Percentiles rank a stretch among this genome's conserved stretches.
These are phyloP conservation scores for Gnaphalium uliginosum DNA, from an alignment of 129 eudicot genomes.

Conservation along the genomic window DNA sequence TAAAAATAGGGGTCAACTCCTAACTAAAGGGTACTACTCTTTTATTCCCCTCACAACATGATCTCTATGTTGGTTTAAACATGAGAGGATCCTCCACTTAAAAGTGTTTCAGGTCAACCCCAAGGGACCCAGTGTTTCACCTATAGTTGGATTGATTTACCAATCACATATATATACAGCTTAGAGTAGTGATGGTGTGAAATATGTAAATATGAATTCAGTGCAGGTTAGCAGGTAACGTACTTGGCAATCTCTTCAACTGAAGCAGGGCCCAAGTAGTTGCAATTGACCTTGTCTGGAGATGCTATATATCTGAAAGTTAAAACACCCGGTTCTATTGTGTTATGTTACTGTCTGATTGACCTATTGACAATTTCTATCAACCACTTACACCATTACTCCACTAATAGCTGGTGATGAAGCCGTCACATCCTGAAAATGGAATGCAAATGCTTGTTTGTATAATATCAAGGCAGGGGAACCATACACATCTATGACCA, in stretches of 20 bases:
- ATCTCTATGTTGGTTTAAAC: too few relatives aligned
- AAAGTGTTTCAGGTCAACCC: too few relatives aligned
- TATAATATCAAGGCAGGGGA: not conserved
- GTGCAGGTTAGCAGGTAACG: constrained; percentile 20
- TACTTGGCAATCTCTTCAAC: constrained; percentile 84
- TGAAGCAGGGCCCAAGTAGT: constrained; percentile 90
- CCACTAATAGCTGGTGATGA: constrained; percentile 62
- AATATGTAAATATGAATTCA: constrained; percentile 2
- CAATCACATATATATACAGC: not conserved
- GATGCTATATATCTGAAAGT: constrained; percentile 78
- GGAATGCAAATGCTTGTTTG: constrained; percentile 9
- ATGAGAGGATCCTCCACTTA: too few relatives aligned
- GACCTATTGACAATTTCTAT: constrained; percentile 12
- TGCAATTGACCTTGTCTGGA: constrained; percentile 64
- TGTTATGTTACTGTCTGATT: constrained; percentile 5
- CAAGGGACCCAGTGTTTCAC: too few relatives aligned
- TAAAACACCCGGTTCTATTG: constrained; percentile 2
- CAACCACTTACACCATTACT: constrained; percentile 75
- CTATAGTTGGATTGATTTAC: too few relatives aligned
- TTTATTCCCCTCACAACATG: too few relatives aligned
- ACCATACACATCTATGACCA: not conserved
- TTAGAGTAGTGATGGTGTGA: not conserved
- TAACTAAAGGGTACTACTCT: too few relatives aligned
- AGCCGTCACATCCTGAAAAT: constrained; percentile 49
- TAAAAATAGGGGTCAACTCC: too few relatives aligned